Conservation (phyloP, 2,329 filamentous ascomycete genomes). For the Aspergillus hiratsukae region DNA sequence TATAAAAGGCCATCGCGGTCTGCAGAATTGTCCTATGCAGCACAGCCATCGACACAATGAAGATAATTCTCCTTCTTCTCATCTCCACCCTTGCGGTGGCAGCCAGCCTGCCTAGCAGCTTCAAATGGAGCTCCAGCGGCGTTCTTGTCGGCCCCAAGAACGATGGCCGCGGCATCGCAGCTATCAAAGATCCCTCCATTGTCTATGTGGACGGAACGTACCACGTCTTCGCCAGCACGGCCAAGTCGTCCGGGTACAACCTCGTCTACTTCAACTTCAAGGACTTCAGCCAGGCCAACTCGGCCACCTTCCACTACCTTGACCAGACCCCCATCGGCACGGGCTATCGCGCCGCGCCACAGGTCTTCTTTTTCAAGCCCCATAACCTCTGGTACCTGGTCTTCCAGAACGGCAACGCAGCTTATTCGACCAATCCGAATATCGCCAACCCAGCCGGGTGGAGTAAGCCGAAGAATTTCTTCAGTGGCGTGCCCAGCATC, state of each 20-base stretch:
- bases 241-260: constrained; percentile 1
- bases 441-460: constrained; percentile 51
- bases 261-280: constrained; percentile 7
- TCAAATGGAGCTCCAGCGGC: constrained; percentile 5
- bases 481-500: constrained; percentile 47
- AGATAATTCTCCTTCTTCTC: background rate
- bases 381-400: constrained; percentile 61
- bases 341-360: constrained; percentile 49
- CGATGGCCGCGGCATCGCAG: background rate
- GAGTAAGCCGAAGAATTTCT: constrained; percentile 52
- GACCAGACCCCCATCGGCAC: constrained; percentile 3
- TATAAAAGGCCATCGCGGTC: too few species aligned
- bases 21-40: background rate
- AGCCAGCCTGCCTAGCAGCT: constrained; percentile 1
- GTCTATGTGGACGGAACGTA: background rate
- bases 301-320: constrained; percentile 5
- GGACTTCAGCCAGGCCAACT: constrained; percentile 3
- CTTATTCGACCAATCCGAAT: constrained; percentile 56
- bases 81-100: background rate
- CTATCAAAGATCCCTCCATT: constrained; percentile 7
- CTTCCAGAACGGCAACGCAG: constrained; percentile 59
- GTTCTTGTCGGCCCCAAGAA: constrained; percentile 1
- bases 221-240: constrained; percentile 7
- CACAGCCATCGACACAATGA: background rate
- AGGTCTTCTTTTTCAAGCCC: constrained; percentile 59